These are phyloP conservation scores for Kingdonia uniflora DNA, from an alignment of 164 flowering plant genomes.

Conservation along the genomic window DNA sequence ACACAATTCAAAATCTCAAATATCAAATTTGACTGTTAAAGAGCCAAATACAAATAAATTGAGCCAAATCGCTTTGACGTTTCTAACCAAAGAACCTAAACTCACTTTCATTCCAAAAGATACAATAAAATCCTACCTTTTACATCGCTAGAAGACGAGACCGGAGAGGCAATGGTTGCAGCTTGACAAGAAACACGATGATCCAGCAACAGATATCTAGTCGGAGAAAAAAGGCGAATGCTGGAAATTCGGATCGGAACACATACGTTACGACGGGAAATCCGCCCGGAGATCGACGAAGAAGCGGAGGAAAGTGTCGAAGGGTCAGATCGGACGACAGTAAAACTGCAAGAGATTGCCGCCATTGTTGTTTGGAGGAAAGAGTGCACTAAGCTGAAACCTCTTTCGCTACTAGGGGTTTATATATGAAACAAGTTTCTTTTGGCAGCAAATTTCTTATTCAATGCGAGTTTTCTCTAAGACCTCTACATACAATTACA, in stretches of 20 bases:
- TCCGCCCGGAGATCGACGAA: conserved; percentile 23
- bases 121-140: conserved; percentile 15
- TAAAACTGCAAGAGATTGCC: conserved; percentile 29
- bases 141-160: conserved; percentile 23
- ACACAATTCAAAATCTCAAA: background rate
- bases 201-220: conserved; percentile 6
- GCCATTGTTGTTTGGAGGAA: conserved; percentile 13
- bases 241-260: conserved; percentile 5
- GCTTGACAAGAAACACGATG: conserved; percentile 36
- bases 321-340: conserved; percentile 18
- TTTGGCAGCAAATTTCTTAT: no score
- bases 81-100: background rate
- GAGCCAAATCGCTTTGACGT: background rate
- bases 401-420: no score
- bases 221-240: conserved; percentile 9
- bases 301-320: conserved; percentile 21
- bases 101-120: background rate
- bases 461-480: no score
- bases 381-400: no score
- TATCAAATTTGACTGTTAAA: background rate
- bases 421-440: no score
- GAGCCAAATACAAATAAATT: background rate
- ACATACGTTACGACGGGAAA: conserved; percentile 8
- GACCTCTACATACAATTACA: no score
- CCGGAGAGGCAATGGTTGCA: conserved; percentile 21